Evolutionary conservation across 179 eudicot species (phyloP), one percentile per base, ranked within the genome.

Genomic region (Gypsophila paniculata): DNA sequence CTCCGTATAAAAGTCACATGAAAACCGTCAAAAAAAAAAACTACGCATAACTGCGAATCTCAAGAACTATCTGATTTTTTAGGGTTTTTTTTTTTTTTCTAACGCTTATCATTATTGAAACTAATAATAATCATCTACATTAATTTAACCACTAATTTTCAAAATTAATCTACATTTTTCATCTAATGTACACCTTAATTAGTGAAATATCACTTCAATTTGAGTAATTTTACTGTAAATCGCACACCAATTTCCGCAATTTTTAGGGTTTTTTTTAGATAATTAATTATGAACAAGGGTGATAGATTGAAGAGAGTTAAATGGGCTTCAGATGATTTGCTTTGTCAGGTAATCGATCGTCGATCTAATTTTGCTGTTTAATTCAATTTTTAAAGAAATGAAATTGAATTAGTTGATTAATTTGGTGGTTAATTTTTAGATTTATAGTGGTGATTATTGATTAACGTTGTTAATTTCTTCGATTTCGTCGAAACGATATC

Each of bases 251-350:
- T 19, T 13, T 46, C 44, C 7, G 44, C 10, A 61, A 65, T 46
- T 46, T 44, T 46, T 42, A 48, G 60, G 68, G 44, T 60, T 60
- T 60, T 29, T 44, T 42, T 42, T 42, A 0, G 8, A 42, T 42
- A 66, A 38, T 65, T 15, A 63, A 71, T 0, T 29, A 76, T 76
- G 79, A 76, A 51, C 75, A 76, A 65, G 70, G 70, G 54, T 64
- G 38, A 63, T 62, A 64, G 72, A 55, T 70, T 52, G 34, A 76
- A 76, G 66, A 75, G 77, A 71, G 77, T 82, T 18, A 78, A 75
- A 8, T 82, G 85, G 82, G 77, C 75, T 52, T 57, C 80, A 53
- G 85, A 69, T 59, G 75, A 57, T 81, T 69, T 65, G 61, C 85
- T 78, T 66, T 72, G 76, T 78, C 85, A 82, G 82, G 85, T 82